Conservation (phyloP, 768 basidiomycete genomes). For the Omphalotus guepiniiformis region DNA sequence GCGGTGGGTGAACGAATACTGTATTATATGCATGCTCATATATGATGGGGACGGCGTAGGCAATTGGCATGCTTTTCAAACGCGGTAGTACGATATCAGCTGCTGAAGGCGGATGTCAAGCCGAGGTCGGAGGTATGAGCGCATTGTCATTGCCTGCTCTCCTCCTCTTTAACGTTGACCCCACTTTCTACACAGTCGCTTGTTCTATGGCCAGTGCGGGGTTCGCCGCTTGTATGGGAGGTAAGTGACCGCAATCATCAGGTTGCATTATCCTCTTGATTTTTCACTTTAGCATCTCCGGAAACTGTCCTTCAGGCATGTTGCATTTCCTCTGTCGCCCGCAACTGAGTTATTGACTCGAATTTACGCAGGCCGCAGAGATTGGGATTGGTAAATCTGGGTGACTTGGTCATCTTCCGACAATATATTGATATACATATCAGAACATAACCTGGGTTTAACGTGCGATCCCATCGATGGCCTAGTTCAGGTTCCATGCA, state of each 20-base stretch:
- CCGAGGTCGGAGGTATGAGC: conserved; percentile 83
- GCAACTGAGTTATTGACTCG: not conserved
- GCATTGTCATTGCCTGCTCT: not conserved
- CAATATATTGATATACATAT: not conserved
- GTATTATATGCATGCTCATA: conserved; percentile 2
- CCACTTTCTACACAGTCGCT: conserved; percentile 51
- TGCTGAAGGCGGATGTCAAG: conserved; percentile 93
- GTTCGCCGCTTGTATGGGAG: conserved; percentile 93
- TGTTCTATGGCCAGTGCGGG: conserved; percentile 95
- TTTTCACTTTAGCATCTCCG: conserved; percentile 55
- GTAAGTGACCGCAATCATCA: conserved; percentile 28
- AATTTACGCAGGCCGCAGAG: conserved; percentile 70
- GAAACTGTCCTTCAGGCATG: conserved; percentile 75
- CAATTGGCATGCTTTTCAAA: conserved; percentile 94
- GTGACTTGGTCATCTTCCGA: not conserved
- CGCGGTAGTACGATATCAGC: conserved; percentile 96
- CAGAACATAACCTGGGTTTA: conserved; percentile 82
- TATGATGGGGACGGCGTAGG: conserved; percentile 37
- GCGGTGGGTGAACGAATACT: conserved; percentile 47
- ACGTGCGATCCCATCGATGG: conserved; percentile 96
- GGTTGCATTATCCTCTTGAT: not conserved
- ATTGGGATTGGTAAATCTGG: conserved; percentile 73
- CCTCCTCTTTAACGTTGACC: not conserved
- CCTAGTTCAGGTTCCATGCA: conserved; percentile 93
- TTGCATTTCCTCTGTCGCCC: not conserved